Percentiles rank a stretch among this genome's conserved stretches.
Evolutionary conservation across 306 rosid species (phyloP).

Genomic region (Lathyrus oleraceus): DNA sequence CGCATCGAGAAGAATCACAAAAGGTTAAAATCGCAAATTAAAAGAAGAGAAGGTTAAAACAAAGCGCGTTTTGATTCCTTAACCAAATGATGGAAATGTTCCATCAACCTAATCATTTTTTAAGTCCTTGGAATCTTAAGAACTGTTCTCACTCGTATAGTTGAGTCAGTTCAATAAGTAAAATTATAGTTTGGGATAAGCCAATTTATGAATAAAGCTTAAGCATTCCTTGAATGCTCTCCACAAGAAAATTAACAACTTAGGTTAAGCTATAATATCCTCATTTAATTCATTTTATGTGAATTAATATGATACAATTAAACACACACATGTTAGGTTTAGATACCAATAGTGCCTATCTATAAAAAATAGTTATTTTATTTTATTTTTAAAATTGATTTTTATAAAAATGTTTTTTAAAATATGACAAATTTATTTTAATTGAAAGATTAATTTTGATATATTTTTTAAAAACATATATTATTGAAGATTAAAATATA

Average conservation of each 20-base stretch:
- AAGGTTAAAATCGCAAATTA: slow-evolving; percentile 21
- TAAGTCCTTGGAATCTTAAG: slow-evolving; percentile 18
- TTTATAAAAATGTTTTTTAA: too few relatives aligned
- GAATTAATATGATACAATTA: neutral
- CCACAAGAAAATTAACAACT: neutral
- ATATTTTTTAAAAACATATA: too few relatives aligned
- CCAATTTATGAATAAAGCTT: neutral
- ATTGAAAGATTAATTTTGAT: too few relatives aligned
- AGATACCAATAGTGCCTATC: too few relatives aligned
- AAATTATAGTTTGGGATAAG: neutral
- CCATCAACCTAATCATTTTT: slow-evolving; percentile 38
- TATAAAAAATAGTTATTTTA: too few relatives aligned
- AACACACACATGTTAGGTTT: too few relatives aligned
- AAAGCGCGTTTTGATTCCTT: slow-evolving; percentile 44
- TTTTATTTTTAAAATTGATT: too few relatives aligned
- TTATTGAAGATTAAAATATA: too few relatives aligned
- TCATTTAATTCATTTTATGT: too few relatives aligned
- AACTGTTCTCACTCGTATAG: neutral
- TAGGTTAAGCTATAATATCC: neutral
- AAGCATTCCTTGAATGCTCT: neutral
- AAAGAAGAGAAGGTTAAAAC: slow-evolving; percentile 4
- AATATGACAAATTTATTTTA: too few relatives aligned
- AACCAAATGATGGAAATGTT: slow-evolving; percentile 50
- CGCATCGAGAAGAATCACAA: slow-evolving; percentile 26
- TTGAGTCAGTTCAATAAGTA: neutral